Evolutionary conservation across 2,329 filamentous ascomycete genomes (phyloP).

Genomic region (Teratosphaeria destructans): DNA sequence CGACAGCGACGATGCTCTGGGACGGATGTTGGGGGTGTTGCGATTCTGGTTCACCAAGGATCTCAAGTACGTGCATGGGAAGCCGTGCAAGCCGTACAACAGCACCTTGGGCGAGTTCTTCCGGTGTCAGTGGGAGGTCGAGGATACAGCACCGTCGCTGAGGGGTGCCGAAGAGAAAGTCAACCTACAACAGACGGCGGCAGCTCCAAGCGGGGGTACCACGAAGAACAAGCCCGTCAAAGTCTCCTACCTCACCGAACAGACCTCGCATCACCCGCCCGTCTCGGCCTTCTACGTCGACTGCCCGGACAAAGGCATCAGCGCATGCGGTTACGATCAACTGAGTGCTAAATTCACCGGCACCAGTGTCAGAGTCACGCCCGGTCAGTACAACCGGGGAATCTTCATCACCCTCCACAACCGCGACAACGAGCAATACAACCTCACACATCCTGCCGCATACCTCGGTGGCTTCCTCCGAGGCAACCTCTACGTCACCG

Average conservation of each 20-base stretch:
- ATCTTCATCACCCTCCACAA: constrained; percentile 85
- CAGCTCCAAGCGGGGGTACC: constrained; percentile 16
- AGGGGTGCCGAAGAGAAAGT: constrained; percentile 21
- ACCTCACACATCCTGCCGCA: constrained; percentile 88
- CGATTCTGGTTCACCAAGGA: constrained; percentile 99
- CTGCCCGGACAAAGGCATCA: constrained; percentile 82
- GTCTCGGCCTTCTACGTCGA: constrained; percentile 93
- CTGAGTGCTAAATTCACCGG: constrained; percentile 96
- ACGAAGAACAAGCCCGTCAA: constrained; percentile 47
- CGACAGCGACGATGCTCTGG: constrained; percentile 80
- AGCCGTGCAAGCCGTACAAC: constrained; percentile 98
- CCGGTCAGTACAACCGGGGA: constrained; percentile 86
- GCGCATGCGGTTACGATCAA: constrained; percentile 86
- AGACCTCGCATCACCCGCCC: constrained; percentile 94
- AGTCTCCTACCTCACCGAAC: constrained; percentile 90
- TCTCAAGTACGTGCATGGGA: constrained; percentile 96
- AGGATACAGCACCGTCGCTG: constrained; percentile 60
- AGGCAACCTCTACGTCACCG: constrained; percentile 79
- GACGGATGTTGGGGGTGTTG: constrained; percentile 88
- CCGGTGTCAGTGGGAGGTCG: constrained; percentile 92
- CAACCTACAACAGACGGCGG: constrained; percentile 13
- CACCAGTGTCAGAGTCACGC: constrained; percentile 81
- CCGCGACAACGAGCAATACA: constrained; percentile 79
- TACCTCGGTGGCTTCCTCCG: constrained; percentile 80
- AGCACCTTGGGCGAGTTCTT: constrained; percentile 96